These are phyloP conservation scores for Solanum piurae DNA, from an alignment of 257 asterid species.

Conservation along the genomic window DNA sequence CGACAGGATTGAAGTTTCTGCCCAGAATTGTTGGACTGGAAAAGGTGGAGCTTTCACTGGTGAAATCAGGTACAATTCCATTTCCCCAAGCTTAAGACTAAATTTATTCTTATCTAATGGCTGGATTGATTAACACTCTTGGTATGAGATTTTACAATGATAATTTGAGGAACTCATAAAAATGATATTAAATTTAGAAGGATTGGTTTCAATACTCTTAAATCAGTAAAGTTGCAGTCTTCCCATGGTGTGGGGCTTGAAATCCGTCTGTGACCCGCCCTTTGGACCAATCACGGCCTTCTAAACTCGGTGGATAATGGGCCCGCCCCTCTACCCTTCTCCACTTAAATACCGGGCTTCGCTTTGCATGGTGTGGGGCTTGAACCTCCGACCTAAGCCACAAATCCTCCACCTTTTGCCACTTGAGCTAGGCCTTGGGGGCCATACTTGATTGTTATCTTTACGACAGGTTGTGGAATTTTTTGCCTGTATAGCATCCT, in stretches of 20 bases:
- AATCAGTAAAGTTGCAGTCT: background rate
- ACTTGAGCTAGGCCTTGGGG: too few relatives aligned
- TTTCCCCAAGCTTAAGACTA: background rate
- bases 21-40: constrained; percentile 96
- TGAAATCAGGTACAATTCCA: constrained; percentile 66
- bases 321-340: too few relatives aligned
- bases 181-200: background rate
- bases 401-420: too few relatives aligned
- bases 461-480: background rate
- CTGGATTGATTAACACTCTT: background rate
- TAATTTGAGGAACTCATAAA: background rate
- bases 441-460: background rate
- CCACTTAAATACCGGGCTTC: too few relatives aligned
- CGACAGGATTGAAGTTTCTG: constrained; percentile 71
- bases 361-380: too few relatives aligned
- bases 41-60: constrained; percentile 99
- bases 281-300: too few relatives aligned
- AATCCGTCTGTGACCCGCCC: too few relatives aligned
- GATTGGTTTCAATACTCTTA: background rate
- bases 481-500: background rate
- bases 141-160: background rate
- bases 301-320: too few relatives aligned
- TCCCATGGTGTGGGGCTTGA: background rate
- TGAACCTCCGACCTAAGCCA: too few relatives aligned
- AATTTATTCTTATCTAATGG: background rate